Evolutionary conservation across 2,329 filamentous ascomycete species (phyloP).

Genomic region (Clarireedia monteithiana): DNA sequence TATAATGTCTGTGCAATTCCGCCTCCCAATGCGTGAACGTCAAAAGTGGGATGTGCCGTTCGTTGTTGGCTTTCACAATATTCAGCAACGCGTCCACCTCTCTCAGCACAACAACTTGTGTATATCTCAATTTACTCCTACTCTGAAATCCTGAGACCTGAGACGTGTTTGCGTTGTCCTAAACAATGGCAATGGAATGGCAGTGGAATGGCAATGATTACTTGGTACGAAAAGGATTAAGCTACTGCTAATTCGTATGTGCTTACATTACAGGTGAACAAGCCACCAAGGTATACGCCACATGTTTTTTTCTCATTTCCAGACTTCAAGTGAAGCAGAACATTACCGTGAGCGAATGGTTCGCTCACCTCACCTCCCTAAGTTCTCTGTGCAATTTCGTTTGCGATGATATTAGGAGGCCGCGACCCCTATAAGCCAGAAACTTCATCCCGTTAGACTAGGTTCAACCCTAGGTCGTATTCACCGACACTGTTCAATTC

Average conservation of each 20-base stretch:
- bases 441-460: background rate
- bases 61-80: background rate
- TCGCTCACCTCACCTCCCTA: too few relatives aligned
- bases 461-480: background rate
- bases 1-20: background rate
- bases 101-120: background rate
- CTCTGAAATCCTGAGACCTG: background rate
- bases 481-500: background rate
- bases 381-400: background rate
- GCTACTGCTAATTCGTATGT: too few relatives aligned
- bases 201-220: background rate
- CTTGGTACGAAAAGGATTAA: too few relatives aligned
- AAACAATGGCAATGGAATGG: background rate
- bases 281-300: background rate
- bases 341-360: background rate
- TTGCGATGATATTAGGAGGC: background rate
- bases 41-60: constrained; percentile 5
- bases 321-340: constrained; percentile 6
- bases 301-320: background rate
- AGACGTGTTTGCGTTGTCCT: background rate
- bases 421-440: background rate
- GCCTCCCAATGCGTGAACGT: constrained; percentile 1
- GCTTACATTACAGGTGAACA: background rate
- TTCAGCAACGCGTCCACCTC: background rate
- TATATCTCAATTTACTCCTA: constrained; percentile 4